phyloP scores from a whole-genome alignment of 176 grass and related monocot species.

The Elymus sibiricus region DNA sequence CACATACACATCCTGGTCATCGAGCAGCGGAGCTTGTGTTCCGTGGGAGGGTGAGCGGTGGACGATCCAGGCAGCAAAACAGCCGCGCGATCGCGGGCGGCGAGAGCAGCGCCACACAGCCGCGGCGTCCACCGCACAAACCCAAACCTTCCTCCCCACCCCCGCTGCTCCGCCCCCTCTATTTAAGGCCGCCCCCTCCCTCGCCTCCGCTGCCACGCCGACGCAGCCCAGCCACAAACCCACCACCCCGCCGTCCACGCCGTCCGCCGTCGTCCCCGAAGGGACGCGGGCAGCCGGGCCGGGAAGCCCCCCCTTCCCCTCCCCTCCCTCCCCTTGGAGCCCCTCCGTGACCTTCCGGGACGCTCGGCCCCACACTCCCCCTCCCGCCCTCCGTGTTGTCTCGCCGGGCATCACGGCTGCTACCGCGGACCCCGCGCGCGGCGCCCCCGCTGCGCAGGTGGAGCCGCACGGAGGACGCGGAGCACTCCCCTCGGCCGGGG shows the following conservation, averaged over 20 bases:
- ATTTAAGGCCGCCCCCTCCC: slow-evolving; percentile 18
- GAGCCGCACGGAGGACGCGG: slow-evolving; percentile 72
- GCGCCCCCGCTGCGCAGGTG: slow-evolving; percentile 39
- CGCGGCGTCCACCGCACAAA: slow-evolving; percentile 6
- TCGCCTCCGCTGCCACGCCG: slow-evolving; percentile 11
- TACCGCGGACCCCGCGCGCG: slow-evolving; percentile 49
- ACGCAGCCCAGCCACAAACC: slow-evolving; percentile 8
- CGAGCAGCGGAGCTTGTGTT: neutral
- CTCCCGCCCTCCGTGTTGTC: neutral
- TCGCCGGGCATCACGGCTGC: slow-evolving; percentile 56
- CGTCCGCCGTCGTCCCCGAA: slow-evolving; percentile 8
- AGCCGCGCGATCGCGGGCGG: slow-evolving; percentile 10
- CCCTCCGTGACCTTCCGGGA: neutral
- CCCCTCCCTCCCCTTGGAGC: neutral
- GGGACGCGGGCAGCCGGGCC: neutral
- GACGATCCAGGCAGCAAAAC: neutral
- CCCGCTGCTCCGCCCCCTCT: neutral
- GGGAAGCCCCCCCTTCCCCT: neutral
- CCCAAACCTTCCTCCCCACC: neutral
- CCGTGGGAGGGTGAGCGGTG: neutral
- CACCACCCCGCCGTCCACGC: neutral
- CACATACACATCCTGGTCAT: neutral
- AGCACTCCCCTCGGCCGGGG: slow-evolving; percentile 59
- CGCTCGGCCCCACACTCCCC: neutral
- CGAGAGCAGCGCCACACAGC: slow-evolving; percentile 24